These are phyloP conservation scores for Linaria vulgaris DNA, from an alignment of 257 asterid species.

Conservation along the genomic window DNA sequence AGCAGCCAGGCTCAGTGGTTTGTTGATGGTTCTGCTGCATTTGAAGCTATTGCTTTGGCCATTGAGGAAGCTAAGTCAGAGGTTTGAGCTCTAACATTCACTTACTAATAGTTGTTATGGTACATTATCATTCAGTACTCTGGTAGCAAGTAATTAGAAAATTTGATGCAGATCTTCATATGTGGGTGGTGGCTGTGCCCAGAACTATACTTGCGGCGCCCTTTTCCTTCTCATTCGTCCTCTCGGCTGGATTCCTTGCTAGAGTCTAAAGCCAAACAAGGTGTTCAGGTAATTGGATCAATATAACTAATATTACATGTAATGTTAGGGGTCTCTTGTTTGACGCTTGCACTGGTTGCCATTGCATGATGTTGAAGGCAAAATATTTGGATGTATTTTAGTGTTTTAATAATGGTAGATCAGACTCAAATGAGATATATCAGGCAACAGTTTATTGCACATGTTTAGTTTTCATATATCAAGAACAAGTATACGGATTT, in stretches of 20 bases:
- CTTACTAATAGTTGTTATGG: slow-evolving; percentile 14
- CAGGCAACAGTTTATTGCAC: no score
- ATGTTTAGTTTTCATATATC: no score
- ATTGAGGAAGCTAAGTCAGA: slow-evolving; percentile 95
- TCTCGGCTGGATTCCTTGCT: slow-evolving; percentile 85
- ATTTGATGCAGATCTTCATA: slow-evolving; percentile 70
- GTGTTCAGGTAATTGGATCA: slow-evolving; percentile 77
- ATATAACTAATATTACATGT: slow-evolving; percentile 20
- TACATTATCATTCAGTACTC: slow-evolving; percentile 23
- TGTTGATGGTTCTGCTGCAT: slow-evolving; percentile 90
- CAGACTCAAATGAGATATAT: no score
- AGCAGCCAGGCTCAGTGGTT: slow-evolving; percentile 97
- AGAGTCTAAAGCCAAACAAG: slow-evolving; percentile 96
- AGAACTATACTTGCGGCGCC: slow-evolving; percentile 90
- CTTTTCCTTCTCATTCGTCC: slow-evolving; percentile 71
- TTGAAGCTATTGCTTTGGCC: slow-evolving; percentile 89
- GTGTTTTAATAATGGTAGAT: no score
- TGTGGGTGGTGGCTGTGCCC: slow-evolving; percentile 99
- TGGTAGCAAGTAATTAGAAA: slow-evolving; percentile 23
- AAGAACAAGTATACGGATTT: no score
- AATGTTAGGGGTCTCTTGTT: no score
- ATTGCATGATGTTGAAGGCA: no score
- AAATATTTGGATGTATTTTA: no score
- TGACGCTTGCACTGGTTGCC: no score
- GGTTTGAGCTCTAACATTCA: slow-evolving; percentile 40